A percentile compares a stretch with the other conserved stretches of the same genome.
Evolutionary conservation across 1,139 yeast species (phyloP).

Genomic region (Spathaspora jeffriesii): DNA sequence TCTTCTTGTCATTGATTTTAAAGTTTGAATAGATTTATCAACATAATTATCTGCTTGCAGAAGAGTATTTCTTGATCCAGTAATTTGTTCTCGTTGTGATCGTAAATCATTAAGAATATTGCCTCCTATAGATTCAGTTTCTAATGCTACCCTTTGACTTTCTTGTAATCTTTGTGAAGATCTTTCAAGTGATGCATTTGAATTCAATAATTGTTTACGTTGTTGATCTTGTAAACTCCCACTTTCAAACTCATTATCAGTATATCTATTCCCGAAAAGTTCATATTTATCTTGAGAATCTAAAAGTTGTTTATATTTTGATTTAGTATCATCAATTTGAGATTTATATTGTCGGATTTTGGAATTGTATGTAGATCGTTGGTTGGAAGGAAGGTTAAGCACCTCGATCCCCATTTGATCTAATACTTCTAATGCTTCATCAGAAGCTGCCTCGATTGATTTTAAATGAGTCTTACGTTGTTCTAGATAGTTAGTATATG

Average conservation of each 20-base stretch:
- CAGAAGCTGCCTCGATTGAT: constrained; percentile 67
- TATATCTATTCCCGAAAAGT: constrained; percentile 61
- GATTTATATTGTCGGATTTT: constrained; percentile 67
- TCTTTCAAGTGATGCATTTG: constrained; percentile 80
- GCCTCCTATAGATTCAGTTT: constrained; percentile 91
- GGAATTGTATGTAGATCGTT: constrained; percentile 68
- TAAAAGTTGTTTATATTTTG: constrained; percentile 48
- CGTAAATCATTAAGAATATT: constrained; percentile 86
- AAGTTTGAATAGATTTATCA: constrained; percentile 83
- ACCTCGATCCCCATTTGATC: constrained; percentile 84
- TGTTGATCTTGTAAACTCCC: constrained; percentile 56
- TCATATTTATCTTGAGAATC: constrained; percentile 68
- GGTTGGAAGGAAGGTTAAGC: constrained; percentile 73
- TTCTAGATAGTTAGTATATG: constrained; percentile 25
- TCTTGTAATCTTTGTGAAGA: constrained; percentile 84
- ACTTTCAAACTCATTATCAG: constrained; percentile 24
- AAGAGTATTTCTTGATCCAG: constrained; percentile 80
- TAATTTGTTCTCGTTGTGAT: constrained; percentile 91
- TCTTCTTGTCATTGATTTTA: constrained; percentile 90
- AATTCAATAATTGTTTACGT: constrained; percentile 76
- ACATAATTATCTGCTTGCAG: constrained; percentile 93
- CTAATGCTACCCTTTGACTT: constrained; percentile 87
- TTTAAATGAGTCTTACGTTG: constrained; percentile 52
- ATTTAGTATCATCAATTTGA: constrained; percentile 60
- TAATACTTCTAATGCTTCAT: constrained; percentile 75